Evolutionary conservation across 2,329 filamentous ascomycete species (phyloP).

Genomic region (Pseudogymnoascus sp.): DNA sequence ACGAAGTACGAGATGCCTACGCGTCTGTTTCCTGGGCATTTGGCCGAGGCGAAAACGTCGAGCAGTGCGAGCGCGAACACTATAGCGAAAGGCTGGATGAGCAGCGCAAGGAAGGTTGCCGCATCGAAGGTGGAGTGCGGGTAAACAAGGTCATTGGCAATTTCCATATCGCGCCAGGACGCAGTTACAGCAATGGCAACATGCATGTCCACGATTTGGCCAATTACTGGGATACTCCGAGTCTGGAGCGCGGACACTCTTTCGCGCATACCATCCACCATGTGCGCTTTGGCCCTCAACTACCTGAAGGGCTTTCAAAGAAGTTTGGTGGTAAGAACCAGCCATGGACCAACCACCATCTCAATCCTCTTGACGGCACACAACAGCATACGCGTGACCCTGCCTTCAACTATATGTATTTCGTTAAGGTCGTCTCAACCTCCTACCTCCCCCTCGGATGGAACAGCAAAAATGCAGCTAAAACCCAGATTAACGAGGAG

Average conservation of each 20-base stretch:
- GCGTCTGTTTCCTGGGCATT: conserved; percentile 88
- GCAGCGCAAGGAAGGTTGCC: conserved; percentile 87
- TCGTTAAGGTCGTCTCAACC: conserved; percentile 95
- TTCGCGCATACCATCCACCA: conserved; percentile 86
- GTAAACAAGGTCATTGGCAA: conserved; percentile 99
- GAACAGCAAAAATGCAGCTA: conserved; percentile 51
- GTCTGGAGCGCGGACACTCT: conserved; percentile 62
- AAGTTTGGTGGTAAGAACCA: conserved; percentile 49
- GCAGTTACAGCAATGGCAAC: conserved; percentile 92
- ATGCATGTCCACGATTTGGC: conserved; percentile 97
- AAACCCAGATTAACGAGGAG: conserved; percentile 38
- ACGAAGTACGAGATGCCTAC: conserved; percentile 94
- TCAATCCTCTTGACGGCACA: conserved; percentile 82
- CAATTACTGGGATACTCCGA: conserved; percentile 75
- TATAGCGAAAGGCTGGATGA: conserved; percentile 82
- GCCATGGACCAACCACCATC: conserved; percentile 80
- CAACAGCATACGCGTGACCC: conserved; percentile 71
- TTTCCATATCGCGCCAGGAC: conserved; percentile 95
- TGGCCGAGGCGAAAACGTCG: conserved; percentile 81
- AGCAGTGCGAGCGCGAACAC: conserved; percentile 92
- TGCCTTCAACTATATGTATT: conserved; percentile 97
- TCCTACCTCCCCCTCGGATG: conserved; percentile 90
- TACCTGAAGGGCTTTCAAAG: conserved; percentile 63
- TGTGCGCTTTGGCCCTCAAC: conserved; percentile 85
- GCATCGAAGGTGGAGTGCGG: conserved; percentile 81